Conservation (phyloP, 2,329 filamentous ascomycete species). For the Pestalotiopsis sp. region DNA sequence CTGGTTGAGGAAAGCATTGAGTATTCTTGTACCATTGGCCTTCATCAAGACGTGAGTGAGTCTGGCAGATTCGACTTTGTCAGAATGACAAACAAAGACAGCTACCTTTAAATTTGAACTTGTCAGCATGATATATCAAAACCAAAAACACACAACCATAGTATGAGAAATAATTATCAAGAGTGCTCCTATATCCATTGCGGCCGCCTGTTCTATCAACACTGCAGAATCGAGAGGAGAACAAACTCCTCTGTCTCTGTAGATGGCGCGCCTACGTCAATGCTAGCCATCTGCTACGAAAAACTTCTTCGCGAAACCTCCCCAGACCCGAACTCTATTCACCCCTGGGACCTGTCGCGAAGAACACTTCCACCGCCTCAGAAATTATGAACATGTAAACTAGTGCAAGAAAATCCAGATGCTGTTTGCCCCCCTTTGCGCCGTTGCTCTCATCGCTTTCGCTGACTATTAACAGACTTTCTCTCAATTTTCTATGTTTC, state of each 20-base stretch:
- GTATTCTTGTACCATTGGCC: too few relatives aligned
- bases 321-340: not conserved
- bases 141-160: not conserved
- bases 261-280: not conserved
- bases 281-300: not conserved
- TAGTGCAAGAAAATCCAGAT: slow-evolving; percentile 9
- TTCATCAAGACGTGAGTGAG: too few relatives aligned
- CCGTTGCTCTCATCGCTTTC: slow-evolving; percentile 9
- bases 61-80: too few relatives aligned
- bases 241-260: not conserved
- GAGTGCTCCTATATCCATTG: slow-evolving; percentile 5
- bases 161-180: not conserved
- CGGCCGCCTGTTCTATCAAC: slow-evolving; percentile 5
- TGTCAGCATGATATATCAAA: not conserved
- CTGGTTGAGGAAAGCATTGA: too few relatives aligned
- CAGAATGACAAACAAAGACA: not conserved
- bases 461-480: slow-evolving; percentile 9
- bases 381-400: slow-evolving; percentile 9
- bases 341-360: not conserved
- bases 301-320: not conserved
- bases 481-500: slow-evolving; percentile 6
- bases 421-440: not conserved
- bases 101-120: not conserved
- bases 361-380: slow-evolving; percentile 1
- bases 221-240: not conserved